Evolutionary conservation across 1,139 yeast species (phyloP).

Genomic region (Lodderomyces beijingensis): DNA sequence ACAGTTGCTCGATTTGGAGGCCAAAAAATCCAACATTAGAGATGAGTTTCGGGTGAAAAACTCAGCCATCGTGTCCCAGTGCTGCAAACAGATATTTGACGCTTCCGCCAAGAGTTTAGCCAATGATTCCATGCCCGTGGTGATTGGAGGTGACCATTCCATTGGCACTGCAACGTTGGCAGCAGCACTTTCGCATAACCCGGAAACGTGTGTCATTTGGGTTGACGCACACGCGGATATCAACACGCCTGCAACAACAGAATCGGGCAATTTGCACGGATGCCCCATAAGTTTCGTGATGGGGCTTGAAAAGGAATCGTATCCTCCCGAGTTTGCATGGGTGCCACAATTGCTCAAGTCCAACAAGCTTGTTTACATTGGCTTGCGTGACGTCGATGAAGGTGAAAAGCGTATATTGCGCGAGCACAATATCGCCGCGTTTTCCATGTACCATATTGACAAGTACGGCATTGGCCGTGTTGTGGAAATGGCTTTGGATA

Average conservation of each 20-base stretch:
- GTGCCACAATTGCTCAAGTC: conserved; percentile 68
- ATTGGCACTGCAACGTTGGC: conserved; percentile 91
- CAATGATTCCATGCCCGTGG: conserved; percentile 64
- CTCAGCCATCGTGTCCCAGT: conserved; percentile 71
- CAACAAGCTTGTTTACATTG: conserved; percentile 82
- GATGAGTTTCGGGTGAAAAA: conserved; percentile 64
- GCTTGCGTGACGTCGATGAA: conserved; percentile 87
- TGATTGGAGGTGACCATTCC: conserved; percentile 96
- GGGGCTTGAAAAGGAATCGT: conserved; percentile 63
- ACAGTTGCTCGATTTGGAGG: conserved; percentile 40
- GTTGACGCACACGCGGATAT: conserved; percentile 98
- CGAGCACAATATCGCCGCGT: conserved; percentile 75
- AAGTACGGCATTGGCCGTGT: conserved; percentile 90
- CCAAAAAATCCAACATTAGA: conserved; percentile 33
- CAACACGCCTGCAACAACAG: conserved; percentile 84
- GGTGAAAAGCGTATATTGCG: conserved; percentile 76
- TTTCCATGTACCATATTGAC: conserved; percentile 94
- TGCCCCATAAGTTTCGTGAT: conserved; percentile 90
- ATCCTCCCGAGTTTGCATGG: conserved; percentile 76
- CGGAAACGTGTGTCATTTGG: conserved; percentile 91
- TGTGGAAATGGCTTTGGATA: conserved; percentile 84
- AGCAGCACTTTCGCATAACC: conserved; percentile 74
- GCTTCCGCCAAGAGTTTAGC: conserved; percentile 51
- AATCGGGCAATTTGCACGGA: conserved; percentile 91
- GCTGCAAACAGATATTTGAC: conserved; percentile 61